Conservation (phyloP, 495 filamentous ascomycete genomes). For the Hypoxylon trugodes region DNA sequence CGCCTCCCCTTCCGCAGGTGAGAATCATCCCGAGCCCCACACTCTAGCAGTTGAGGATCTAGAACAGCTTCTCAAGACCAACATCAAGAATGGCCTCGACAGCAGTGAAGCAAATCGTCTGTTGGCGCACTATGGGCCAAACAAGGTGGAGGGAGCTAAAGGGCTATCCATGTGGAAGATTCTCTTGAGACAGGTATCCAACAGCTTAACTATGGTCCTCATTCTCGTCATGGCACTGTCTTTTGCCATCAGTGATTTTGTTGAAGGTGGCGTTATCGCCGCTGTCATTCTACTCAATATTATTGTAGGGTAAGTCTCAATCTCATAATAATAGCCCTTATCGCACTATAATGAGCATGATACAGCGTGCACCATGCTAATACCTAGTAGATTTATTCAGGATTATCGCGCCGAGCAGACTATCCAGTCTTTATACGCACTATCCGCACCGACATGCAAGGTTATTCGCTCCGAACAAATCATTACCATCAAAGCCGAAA, state of each 20-base stretch:
- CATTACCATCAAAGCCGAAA: slow-evolving; percentile 65
- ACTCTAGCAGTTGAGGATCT: slow-evolving; percentile 33
- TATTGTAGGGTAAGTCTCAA: slow-evolving; percentile 63
- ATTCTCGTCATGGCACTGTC: slow-evolving; percentile 78
- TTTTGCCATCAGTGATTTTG: slow-evolving; percentile 76
- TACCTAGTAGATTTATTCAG: slow-evolving; percentile 64
- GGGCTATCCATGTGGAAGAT: slow-evolving; percentile 64
- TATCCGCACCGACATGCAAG: slow-evolving; percentile 73
- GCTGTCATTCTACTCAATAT: slow-evolving; percentile 80
- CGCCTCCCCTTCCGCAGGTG: slow-evolving; percentile 2
- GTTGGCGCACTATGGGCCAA: slow-evolving; percentile 57
- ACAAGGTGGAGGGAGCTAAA: slow-evolving; percentile 60
- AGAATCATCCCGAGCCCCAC: slow-evolving; percentile 34
- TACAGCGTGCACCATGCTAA: too few relatives aligned
- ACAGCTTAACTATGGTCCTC: slow-evolving; percentile 66
- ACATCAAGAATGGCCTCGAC: slow-evolving; percentile 51
- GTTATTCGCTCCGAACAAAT: slow-evolving; percentile 67
- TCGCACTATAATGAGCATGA: too few relatives aligned
- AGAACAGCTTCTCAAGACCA: slow-evolving; percentile 36
- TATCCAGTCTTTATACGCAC: slow-evolving; percentile 71
- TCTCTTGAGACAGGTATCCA: slow-evolving; percentile 64
- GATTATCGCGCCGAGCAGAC: slow-evolving; percentile 79
- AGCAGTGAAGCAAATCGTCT: slow-evolving; percentile 52
- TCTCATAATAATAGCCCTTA: too few relatives aligned
- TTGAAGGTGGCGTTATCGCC: slow-evolving; percentile 78